These are phyloP conservation scores for Suhomyces coccinellae DNA, from an alignment of 1,139 yeast species.

Conservation along the genomic window DNA sequence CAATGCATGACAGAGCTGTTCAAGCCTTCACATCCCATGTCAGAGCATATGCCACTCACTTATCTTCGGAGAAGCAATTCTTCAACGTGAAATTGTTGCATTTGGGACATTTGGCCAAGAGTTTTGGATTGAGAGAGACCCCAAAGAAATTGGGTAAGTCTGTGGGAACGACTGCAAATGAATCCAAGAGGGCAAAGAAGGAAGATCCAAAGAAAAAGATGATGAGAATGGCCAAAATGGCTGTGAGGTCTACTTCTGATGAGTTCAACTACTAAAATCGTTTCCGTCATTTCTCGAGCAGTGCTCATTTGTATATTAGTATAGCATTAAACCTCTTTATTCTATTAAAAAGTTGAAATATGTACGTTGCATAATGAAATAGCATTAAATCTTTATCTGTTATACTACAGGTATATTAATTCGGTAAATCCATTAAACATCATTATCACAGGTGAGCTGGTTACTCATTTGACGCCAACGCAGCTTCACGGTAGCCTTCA, in stretches of 20 bases:
- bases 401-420: too few species aligned
- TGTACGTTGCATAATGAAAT: too few species aligned
- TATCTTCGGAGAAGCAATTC: conserved; percentile 69
- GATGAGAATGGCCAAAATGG: conserved; percentile 75
- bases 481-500: conserved; percentile 16
- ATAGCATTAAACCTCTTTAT: not conserved
- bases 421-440: too few species aligned
- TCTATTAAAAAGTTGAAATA: too few species aligned
- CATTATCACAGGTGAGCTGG: not conserved
- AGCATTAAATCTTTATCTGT: too few species aligned
- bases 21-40: conserved; percentile 86
- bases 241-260: conserved; percentile 58
- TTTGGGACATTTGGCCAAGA: conserved; percentile 92
- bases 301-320: conserved; percentile 4
- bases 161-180: conserved; percentile 26
- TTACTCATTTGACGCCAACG: not conserved
- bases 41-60: conserved; percentile 96
- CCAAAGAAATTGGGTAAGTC: conserved; percentile 72
- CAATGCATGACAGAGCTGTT: conserved; percentile 60
- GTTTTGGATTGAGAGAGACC: conserved; percentile 91
- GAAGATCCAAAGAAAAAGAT: conserved; percentile 68
- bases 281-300: not conserved
- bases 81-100: conserved; percentile 83
- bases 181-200: conserved; percentile 39
- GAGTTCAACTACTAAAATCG: conserved; percentile 65